Evolutionary conservation across 2,329 filamentous ascomycete genomes (phyloP), one percentile per base, ranked within the genome.

Genomic region (Hypocrella siamensis): DNA sequence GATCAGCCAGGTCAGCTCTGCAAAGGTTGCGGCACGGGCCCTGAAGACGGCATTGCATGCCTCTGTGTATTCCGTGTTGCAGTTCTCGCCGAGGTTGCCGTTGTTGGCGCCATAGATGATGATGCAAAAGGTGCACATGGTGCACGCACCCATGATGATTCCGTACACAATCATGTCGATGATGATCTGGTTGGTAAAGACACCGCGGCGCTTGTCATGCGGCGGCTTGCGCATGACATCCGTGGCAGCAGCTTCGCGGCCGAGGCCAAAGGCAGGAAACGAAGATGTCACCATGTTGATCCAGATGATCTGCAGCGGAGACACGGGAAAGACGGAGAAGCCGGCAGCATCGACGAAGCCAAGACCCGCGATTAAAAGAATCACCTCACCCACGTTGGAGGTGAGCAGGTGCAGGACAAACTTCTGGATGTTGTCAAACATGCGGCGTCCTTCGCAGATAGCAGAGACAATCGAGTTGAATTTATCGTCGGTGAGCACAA

Each of bases 261-360:
- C 83, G 1, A 93, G 70, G 27, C 84, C 85, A 60, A 93, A 90
- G 36, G 86, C 85, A 2, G 84, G 84, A 52, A 90, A 74, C 2
- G 78, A 81, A 26, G 81, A 88, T 0, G 85, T 93, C 34, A 90
- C 70, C 79, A 93, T 88, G 54, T 93, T 93, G 52, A 93, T 83
- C 84, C 83, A 93, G 36, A 93, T 69, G 39, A 93, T 88, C 45
- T 93, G 77, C 9, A 93, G 73, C 1, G 85, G 83, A 0, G 81
- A 75, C 28, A 93, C 70, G 4, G 84, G 85, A 52, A 92, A 93
- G 8, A 93, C 83, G 0, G 83, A 90, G 38, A 81, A 67, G 7
- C 70, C 67, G 8, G 63, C 59, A 3, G 54, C 42, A 47, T 93
- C 85, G 45, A 84, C 79, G 59, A 93, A 92, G 0, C 66, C 79